These are phyloP conservation scores for Agarophyton chilense DNA, from an alignment of 23 red algal genomes.

Conservation along the genomic window DNA sequence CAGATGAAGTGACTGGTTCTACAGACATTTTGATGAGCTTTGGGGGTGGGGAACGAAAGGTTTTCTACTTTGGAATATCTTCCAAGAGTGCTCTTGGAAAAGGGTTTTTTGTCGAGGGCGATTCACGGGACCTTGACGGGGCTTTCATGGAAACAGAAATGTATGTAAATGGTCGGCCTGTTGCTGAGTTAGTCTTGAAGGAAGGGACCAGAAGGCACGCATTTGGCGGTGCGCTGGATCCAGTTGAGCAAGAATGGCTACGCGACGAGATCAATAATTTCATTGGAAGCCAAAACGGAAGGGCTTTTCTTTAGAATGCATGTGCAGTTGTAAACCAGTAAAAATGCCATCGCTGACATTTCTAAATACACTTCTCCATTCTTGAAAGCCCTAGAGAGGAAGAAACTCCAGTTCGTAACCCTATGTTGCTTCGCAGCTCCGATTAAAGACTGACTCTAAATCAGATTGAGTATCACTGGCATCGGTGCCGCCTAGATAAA, in stretches of 20 bases:
- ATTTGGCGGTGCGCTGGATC: slow-evolving; percentile 29
- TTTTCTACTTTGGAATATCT: slow-evolving; percentile 50
- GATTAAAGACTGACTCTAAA: too few species aligned
- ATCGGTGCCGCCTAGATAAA: too few species aligned
- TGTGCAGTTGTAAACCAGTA: too few species aligned
- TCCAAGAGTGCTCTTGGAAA: slow-evolving; percentile 37
- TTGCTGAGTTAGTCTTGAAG: slow-evolving; percentile 23
- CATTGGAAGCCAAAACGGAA: slow-evolving; percentile 3
- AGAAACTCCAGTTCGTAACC: too few species aligned
- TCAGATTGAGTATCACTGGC: too few species aligned
- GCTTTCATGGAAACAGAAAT: slow-evolving; percentile 52
- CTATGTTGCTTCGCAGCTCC: too few species aligned
- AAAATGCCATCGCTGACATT: too few species aligned
- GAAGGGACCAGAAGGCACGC: slow-evolving; percentile 51
- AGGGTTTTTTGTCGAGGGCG: slow-evolving; percentile 26
- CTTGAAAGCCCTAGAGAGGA: too few species aligned
- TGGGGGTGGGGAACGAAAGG: slow-evolving; percentile 47
- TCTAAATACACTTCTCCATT: too few species aligned
- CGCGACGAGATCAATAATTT: slow-evolving; percentile 65
- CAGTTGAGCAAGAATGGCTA: slow-evolving; percentile 64
- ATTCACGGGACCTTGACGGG: slow-evolving; percentile 53
- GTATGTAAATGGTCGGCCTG: slow-evolving; percentile 56
- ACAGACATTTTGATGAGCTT: slow-evolving; percentile 42
- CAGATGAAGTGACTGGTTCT: slow-evolving; percentile 27
- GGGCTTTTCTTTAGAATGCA: neutral